Evolutionary conservation across 176 grass and related monocot species (phyloP).

Genomic region (Ananas comosus): DNA sequence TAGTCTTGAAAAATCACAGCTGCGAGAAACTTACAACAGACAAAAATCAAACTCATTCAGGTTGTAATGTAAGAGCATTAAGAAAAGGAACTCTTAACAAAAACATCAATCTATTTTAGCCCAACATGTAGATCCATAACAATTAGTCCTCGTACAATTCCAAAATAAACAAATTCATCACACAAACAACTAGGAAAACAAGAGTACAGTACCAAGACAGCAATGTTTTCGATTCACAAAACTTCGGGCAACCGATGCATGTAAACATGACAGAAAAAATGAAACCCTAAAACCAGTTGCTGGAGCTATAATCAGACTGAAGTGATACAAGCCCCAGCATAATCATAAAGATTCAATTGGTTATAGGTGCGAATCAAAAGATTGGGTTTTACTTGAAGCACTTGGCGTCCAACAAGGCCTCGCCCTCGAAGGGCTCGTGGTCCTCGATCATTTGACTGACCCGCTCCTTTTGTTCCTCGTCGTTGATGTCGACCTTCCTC

Average conservation of each 20-base stretch:
- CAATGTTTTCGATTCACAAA: background rate
- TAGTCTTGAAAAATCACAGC: no score
- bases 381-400: conserved; percentile 66
- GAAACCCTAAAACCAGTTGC: no score
- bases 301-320: no score
- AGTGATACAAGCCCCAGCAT: no score
- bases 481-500: conserved; percentile 68
- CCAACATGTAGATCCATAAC: background rate
- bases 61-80: no score
- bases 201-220: background rate
- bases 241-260: background rate
- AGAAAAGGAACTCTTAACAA: background rate
- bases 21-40: no score
- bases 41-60: no score
- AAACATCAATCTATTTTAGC: background rate
- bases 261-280: background rate
- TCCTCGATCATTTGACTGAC: conserved; percentile 80
- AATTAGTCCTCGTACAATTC: no score
- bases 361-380: background rate
- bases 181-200: background rate
- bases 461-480: conserved; percentile 66
- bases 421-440: conserved; percentile 70
- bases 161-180: no score
- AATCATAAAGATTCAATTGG: no score
- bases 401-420: conserved; percentile 63